phyloP scores from a whole-genome alignment of 1,139 yeast genomes.

The Magnusiomyces sp. region DNA sequence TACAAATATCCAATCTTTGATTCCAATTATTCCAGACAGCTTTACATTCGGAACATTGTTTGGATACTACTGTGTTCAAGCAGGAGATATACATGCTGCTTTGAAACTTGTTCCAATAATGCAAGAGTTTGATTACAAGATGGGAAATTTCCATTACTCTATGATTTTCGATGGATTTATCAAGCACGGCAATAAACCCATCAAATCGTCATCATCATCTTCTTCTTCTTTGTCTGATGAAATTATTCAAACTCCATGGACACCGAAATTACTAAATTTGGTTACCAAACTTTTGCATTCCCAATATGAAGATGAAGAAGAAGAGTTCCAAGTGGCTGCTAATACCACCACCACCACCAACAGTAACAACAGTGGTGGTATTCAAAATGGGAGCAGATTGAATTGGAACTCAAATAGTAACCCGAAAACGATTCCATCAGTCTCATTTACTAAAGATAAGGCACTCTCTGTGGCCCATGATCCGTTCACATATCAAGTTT shows the following conservation, averaged over 20 bases:
- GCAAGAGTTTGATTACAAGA: conserved; percentile 4
- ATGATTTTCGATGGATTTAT: conserved; percentile 9
- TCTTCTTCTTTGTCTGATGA: background rate
- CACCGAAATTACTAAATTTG: conserved; percentile 2
- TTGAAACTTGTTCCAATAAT: conserved; percentile 1
- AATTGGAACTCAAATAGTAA: background rate
- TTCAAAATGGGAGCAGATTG: background rate
- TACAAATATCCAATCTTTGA: conserved; percentile 2
- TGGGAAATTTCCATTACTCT: conserved; percentile 1
- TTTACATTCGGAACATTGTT: conserved; percentile 11
- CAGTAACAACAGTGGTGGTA: background rate
- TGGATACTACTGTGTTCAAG: conserved; percentile 7
- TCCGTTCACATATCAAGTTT: conserved; percentile 1
- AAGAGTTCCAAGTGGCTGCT: background rate
- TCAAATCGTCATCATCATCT: background rate
- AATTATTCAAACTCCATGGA: conserved; percentile 5
- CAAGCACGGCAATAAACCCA: background rate
- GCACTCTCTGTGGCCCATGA: background rate
- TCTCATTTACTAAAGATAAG: too few relatives aligned
- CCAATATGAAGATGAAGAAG: conserved; percentile 4
- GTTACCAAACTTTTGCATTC: conserved; percentile 4
- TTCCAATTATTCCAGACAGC: conserved; percentile 9
- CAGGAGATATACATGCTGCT: conserved; percentile 5
- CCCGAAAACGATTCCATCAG: too few relatives aligned
- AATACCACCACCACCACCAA: background rate